A percentile compares a stretch with the other conserved stretches of the same genome.
Conservation (phyloP, 2,329 filamentous ascomycete species). For the Fusarium incarnatum region DNA sequence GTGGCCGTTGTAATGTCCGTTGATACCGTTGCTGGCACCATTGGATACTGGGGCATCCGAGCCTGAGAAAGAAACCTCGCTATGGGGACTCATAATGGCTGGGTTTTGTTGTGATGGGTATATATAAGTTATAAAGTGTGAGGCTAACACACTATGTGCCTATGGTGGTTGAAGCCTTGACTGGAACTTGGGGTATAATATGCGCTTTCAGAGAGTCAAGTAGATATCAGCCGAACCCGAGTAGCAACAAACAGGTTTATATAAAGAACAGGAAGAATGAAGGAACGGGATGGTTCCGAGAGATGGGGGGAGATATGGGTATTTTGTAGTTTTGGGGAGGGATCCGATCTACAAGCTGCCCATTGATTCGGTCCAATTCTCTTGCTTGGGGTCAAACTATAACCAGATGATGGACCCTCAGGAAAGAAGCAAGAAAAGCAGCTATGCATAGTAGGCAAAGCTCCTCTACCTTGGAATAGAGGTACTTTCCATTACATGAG, state of each 20-base stretch:
- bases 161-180: constrained; percentile 8
- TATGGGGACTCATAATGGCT: constrained; percentile 52
- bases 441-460: constrained; percentile 11
- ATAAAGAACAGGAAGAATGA: constrained; percentile 18
- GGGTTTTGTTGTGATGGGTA: constrained; percentile 20
- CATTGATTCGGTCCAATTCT: constrained; percentile 29
- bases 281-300: constrained; percentile 26
- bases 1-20: constrained; percentile 1
- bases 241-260: constrained; percentile 3
- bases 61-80: constrained; percentile 49
- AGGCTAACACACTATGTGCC: constrained; percentile 14
- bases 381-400: constrained; percentile 31
- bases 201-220: constrained; percentile 26
- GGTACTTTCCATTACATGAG: constrained; percentile 39
- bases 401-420: constrained; percentile 36
- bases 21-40: constrained; percentile 30
- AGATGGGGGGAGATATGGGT: constrained; percentile 40
- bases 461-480: constrained; percentile 29
- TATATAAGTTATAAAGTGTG: constrained; percentile 15
- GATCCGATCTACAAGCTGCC: constrained; percentile 42
- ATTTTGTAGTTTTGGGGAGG: constrained; percentile 44
- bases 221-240: not conserved
- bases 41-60: constrained; percentile 41
- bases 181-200: constrained; percentile 19
- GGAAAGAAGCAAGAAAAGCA: constrained; percentile 18